These are phyloP conservation scores for Tarenaya hassleriana DNA, from an alignment of 345 rosid species.

Conservation along the genomic window DNA sequence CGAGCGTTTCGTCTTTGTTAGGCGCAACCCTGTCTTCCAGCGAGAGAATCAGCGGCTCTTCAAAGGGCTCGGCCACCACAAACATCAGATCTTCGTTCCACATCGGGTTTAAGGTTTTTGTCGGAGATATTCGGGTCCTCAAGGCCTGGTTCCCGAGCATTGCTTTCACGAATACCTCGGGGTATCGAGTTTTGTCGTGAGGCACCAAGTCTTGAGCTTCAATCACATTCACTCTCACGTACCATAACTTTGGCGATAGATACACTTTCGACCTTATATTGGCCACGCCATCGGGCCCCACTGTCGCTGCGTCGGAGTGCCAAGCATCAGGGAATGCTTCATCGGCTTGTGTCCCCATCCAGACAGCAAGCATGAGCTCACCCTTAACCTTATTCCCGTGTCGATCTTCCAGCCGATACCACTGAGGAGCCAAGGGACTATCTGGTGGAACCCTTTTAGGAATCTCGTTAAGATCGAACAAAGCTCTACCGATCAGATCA, in stretches of 20 bases:
- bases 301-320: slow-evolving; percentile 90
- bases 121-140: slow-evolving; percentile 54
- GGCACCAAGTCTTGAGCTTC: slow-evolving; percentile 89
- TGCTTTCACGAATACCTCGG: slow-evolving; percentile 74
- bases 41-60: slow-evolving; percentile 60
- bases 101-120: slow-evolving; percentile 65
- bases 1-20: slow-evolving; percentile 70
- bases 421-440: slow-evolving; percentile 91
- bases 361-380: slow-evolving; percentile 88
- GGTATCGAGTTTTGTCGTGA: slow-evolving; percentile 56
- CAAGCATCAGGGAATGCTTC: slow-evolving; percentile 95
- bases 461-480: slow-evolving; percentile 73
- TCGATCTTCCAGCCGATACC: slow-evolving; percentile 80
- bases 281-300: slow-evolving; percentile 41
- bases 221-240: slow-evolving; percentile 77
- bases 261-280: slow-evolving; percentile 84
- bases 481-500: slow-evolving; percentile 63
- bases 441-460: slow-evolving; percentile 91
- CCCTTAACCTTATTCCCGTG: slow-evolving; percentile 59
- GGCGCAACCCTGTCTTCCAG: slow-evolving; percentile 69
- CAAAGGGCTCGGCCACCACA: slow-evolving; percentile 85
- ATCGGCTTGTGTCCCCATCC: slow-evolving; percentile 99
- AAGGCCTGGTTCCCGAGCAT: slow-evolving; percentile 47
- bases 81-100: slow-evolving; percentile 97
- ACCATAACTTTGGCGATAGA: slow-evolving; percentile 89